Evolutionary conservation across 805 yeast genomes (phyloP).

Genomic region (Yamadazyma kitorensis): DNA sequence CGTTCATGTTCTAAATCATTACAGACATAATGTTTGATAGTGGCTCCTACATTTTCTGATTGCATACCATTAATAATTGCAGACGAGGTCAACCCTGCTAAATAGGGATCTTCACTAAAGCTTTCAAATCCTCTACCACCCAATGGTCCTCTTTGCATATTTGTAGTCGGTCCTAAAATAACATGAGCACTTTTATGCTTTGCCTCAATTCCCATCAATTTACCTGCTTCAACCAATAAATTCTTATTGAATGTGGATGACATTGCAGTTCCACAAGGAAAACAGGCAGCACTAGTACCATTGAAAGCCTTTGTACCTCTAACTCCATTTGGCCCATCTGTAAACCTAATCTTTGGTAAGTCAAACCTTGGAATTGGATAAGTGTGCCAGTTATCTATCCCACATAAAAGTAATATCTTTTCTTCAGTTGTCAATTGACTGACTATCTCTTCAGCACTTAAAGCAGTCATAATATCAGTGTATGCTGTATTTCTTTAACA

Average conservation of each 20-base stretch:
- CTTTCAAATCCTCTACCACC: slow-evolving; percentile 36
- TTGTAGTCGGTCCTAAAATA: slow-evolving; percentile 31
- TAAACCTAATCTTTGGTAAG: slow-evolving; percentile 45
- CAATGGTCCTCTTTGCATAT: slow-evolving; percentile 32
- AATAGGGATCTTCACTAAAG: slow-evolving; percentile 31
- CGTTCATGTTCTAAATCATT: slow-evolving; percentile 33
- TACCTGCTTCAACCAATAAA: slow-evolving; percentile 26
- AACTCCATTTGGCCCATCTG: slow-evolving; percentile 35
- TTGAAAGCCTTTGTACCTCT: slow-evolving; percentile 29
- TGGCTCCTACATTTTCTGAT: slow-evolving; percentile 25
- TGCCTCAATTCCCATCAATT: slow-evolving; percentile 32
- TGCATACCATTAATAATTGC: slow-evolving; percentile 29
- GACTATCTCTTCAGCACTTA: slow-evolving; percentile 21
- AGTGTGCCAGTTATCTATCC: slow-evolving; percentile 54
- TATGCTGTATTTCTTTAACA: too few relatives aligned
- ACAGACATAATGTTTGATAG: slow-evolving; percentile 32
- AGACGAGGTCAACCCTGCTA: slow-evolving; percentile 26
- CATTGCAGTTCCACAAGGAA: slow-evolving; percentile 34
- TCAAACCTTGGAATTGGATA: slow-evolving; percentile 33
- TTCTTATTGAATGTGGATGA: slow-evolving; percentile 37
- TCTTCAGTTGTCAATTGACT: slow-evolving; percentile 24
- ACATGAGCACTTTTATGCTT: slow-evolving; percentile 28
- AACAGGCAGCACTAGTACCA: slow-evolving; percentile 29
- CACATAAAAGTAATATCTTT: slow-evolving; percentile 23
- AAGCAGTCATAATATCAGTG: background rate